Evolutionary conservation across 257 asterid genomes (phyloP), one percentile per base, ranked within the genome.

Genomic region (Nicotiana attenuata): DNA sequence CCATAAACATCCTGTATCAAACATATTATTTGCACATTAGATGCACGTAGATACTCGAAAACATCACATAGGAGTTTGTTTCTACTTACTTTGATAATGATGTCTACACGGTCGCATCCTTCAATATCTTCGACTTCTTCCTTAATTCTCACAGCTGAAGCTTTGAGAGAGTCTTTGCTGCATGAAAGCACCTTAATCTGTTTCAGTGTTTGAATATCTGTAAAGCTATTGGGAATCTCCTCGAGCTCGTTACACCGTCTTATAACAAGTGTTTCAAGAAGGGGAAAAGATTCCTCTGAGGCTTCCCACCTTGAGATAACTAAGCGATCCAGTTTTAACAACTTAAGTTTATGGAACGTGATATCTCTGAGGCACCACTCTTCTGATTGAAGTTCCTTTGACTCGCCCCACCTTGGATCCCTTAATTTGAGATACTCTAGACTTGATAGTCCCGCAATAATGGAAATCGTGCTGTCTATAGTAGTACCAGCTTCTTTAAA

Each of bases 191-290:
- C 19, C 3, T 66, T 35, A 35, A 68, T 38, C 29, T n/a, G 77
- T 68, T 68, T 10, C 55, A 68, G 5, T 10, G 16, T 50, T 50
- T 50, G 55, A 50, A 50, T 50, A 50, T 50, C 17, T 50, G 17
- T 3, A 11, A 50, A 35, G 28, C 53, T 35, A 33, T 16, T 1
- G 0, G 76, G 55, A 1, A 68, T 68, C 57, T 11, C 56, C 57
- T 38, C 31, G 2, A 38, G 57, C 0, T 2, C 0, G 0, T 0
- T 0, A 2, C 77, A 41, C 11, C 0, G 0, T 0, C 0, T 10
- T 69, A 69, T 69, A 69, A 38, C 33, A 10, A 61, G 19, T 69
- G 57, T 69, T 41, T 69, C 56, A 2, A 68, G 77, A 29, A 10
- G 1, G 6, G 77, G 77, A 69, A 69, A 69, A 3, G 77, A 38